phyloP scores from a whole-genome alignment of 2,329 filamentous ascomycete species.

The Kalmusia sp. region DNA sequence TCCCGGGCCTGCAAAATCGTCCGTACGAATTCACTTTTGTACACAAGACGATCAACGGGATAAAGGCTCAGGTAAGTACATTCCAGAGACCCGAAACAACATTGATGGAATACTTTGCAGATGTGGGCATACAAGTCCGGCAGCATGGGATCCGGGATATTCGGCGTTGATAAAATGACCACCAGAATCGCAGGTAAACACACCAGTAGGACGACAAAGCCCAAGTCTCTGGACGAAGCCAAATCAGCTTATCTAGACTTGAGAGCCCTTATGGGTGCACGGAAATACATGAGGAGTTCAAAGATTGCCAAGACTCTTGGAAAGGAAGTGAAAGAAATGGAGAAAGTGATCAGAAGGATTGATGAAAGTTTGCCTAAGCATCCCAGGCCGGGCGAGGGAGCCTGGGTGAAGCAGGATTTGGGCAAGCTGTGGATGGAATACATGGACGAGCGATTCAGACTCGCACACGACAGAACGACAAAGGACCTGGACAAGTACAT shows the following conservation, averaged over 20 bases:
- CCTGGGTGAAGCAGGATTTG: background rate
- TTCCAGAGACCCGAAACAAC: background rate
- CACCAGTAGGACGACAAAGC: background rate
- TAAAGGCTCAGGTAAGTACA: background rate
- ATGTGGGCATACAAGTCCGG: background rate
- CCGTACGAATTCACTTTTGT: background rate
- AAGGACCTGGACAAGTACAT: constrained; percentile 1
- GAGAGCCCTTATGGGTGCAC: background rate
- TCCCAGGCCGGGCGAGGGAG: background rate
- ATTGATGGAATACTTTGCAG: background rate
- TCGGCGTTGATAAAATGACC: background rate
- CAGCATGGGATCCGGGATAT: background rate
- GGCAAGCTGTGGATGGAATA: constrained; percentile 1
- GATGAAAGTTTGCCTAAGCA: background rate
- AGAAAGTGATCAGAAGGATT: background rate
- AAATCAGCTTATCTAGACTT: background rate
- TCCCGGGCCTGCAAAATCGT: background rate
- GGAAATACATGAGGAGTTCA: constrained; percentile 1
- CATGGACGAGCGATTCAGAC: background rate
- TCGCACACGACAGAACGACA: background rate
- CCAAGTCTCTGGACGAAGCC: background rate
- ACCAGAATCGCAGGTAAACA: background rate
- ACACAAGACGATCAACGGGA: background rate
- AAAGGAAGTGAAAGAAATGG: background rate
- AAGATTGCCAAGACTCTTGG: background rate